Percentiles rank a stretch among this genome's conserved stretches.
Evolutionary conservation across 179 eudicot species (phyloP).

Genomic region (Silene coronaria): DNA sequence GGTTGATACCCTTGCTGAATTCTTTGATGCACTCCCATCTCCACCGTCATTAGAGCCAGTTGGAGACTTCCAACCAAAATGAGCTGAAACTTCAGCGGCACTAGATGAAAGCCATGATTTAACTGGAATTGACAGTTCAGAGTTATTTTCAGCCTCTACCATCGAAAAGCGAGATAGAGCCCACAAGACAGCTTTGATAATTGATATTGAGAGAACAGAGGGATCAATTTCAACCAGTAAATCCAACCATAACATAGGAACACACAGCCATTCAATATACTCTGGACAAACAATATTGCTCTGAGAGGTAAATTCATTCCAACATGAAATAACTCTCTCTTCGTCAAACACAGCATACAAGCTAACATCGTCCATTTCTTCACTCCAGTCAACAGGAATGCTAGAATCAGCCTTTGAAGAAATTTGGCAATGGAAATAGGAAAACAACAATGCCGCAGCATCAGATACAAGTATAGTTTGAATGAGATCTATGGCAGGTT

Average conservation of each 20-base stretch:
- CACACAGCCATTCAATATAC: conserved; percentile 77
- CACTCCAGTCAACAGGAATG: conserved; percentile 32
- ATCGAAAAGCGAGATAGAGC: conserved; percentile 82
- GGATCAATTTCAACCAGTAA: conserved; percentile 76
- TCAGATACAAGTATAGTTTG: conserved; percentile 85
- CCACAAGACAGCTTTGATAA: conserved; percentile 85
- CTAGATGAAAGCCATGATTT: conserved; percentile 60
- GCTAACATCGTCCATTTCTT: conserved; percentile 49
- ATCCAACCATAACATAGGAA: conserved; percentile 92
- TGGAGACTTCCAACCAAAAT: conserved; percentile 76
- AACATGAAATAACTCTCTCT: conserved; percentile 53
- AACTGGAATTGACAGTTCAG: conserved; percentile 58
- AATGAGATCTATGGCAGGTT: conserved; percentile 94
- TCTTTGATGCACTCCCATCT: conserved; percentile 53
- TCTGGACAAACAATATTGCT: conserved; percentile 48
- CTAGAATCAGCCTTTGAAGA: conserved; percentile 27
- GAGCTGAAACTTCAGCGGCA: conserved; percentile 60
- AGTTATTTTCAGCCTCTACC: conserved; percentile 67
- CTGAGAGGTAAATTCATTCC: conserved; percentile 67
- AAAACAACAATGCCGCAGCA: conserved; percentile 69
- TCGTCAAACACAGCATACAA: conserved; percentile 33
- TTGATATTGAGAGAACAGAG: conserved; percentile 58
- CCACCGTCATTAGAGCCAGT: conserved; percentile 84
- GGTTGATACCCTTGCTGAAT: conserved; percentile 71
- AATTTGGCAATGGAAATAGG: conserved; percentile 43